Conservation (phyloP, 768 basidiomycete genomes). For the Antrodiella citrinella region DNA sequence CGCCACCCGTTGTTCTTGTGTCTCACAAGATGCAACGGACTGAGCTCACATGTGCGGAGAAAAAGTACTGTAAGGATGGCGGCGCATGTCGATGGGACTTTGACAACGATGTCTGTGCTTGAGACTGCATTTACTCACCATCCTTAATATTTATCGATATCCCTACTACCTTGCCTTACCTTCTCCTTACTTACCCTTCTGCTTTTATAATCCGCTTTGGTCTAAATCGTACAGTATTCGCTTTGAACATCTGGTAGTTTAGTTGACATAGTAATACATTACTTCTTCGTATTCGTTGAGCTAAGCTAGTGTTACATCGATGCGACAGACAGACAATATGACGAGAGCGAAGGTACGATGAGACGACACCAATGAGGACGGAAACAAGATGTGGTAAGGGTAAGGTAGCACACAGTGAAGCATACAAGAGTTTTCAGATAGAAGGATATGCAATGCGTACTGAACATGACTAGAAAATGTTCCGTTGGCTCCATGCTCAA, state of each 20-base stretch:
- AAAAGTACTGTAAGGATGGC: neutral
- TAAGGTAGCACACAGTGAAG: constrained; percentile 6
- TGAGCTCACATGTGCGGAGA: neutral
- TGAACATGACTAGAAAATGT: neutral
- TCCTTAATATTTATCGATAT: too few relatives aligned
- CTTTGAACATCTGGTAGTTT: neutral
- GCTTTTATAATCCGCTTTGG: neutral
- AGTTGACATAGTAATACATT: neutral
- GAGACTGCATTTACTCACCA: too few relatives aligned
- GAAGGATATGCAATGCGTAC: neutral
- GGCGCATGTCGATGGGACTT: neutral
- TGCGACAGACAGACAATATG: constrained; percentile 4
- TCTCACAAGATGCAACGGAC: neutral
- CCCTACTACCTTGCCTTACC: neutral
- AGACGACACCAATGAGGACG: neutral
- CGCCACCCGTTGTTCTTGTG: neutral
- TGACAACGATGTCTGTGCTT: neutral
- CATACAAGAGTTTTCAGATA: constrained; percentile 7
- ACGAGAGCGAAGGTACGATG: constrained; percentile 3
- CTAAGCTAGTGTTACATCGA: constrained; percentile 14
- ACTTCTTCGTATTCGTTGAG: neutral
- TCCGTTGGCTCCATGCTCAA: constrained; percentile 25
- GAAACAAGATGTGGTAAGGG: neutral
- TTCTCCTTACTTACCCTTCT: neutral
- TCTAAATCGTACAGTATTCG: neutral